Conservation (phyloP, 176 grass and related monocot species). For the Tillandsia leiboldiana region DNA sequence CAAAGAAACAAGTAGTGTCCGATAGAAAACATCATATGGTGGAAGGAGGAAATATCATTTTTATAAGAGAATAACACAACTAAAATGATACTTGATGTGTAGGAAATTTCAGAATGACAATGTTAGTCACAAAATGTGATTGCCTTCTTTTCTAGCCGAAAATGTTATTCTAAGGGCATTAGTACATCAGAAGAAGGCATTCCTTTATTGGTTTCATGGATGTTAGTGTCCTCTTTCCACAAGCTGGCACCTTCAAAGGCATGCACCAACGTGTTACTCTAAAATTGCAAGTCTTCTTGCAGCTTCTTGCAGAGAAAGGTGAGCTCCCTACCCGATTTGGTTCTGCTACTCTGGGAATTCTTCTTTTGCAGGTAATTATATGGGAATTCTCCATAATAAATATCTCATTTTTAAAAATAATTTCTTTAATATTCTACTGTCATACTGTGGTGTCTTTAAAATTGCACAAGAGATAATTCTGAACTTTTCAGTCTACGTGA, state of each 20-base stretch:
- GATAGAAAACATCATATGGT: too few relatives aligned
- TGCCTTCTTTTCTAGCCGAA: too few relatives aligned
- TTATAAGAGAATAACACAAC: too few relatives aligned
- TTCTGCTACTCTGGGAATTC: constrained; percentile 93
- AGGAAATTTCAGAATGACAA: too few relatives aligned
- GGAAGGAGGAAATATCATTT: too few relatives aligned
- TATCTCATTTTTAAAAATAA: constrained; percentile 6
- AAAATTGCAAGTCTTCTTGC: constrained; percentile 11
- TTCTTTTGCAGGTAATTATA: constrained; percentile 77
- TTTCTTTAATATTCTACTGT: constrained; percentile 15
- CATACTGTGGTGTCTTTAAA: neutral
- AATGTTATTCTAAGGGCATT: neutral
- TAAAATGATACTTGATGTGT: too few relatives aligned
- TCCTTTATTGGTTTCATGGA: too few relatives aligned
- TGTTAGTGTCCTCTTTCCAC: too few relatives aligned
- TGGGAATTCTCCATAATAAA: neutral
- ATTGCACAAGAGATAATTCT: neutral
- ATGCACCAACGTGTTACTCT: neutral
- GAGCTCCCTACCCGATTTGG: constrained; percentile 96
- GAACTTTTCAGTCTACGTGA: neutral
- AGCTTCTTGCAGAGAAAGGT: constrained; percentile 99
- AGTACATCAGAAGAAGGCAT: too few relatives aligned
- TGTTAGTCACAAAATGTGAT: too few relatives aligned
- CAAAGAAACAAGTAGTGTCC: too few relatives aligned
- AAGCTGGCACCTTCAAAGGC: too few relatives aligned